phyloP scores from a whole-genome alignment of 129 eudicot species.

The Helichrysum umbraculigerum region DNA sequence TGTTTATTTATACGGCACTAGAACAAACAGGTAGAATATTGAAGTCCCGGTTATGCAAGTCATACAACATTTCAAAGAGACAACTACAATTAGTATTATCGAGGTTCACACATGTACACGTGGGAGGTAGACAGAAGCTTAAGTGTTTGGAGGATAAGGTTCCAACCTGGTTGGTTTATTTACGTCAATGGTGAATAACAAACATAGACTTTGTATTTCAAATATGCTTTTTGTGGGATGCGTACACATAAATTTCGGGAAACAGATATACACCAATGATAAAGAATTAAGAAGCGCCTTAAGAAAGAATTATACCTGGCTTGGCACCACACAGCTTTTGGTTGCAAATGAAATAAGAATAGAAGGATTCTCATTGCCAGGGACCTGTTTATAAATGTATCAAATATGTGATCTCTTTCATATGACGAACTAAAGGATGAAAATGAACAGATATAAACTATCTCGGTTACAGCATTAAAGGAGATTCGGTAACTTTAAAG shows the following conservation, averaged over 20 bases:
- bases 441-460: too few relatives aligned
- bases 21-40: conserved; percentile 5
- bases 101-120: conserved; percentile 4
- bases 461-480: too few relatives aligned
- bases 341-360: conserved; percentile 92
- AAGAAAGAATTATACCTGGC: conserved; percentile 51
- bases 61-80: too few relatives aligned
- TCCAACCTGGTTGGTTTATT: neutral
- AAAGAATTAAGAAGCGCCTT: neutral
- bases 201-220: neutral
- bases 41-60: neutral
- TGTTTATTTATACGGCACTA: too few relatives aligned
- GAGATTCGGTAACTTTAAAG: too few relatives aligned
- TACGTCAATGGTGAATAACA: conserved; percentile 3
- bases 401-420: too few relatives aligned
- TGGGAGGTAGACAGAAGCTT: neutral
- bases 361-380: too few relatives aligned
- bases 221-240: conserved; percentile 1
- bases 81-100: too few relatives aligned
- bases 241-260: neutral
- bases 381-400: too few relatives aligned
- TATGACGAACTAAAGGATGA: too few relatives aligned
- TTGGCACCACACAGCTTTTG: conserved; percentile 88
- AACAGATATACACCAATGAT: neutral
- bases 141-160: neutral